Percentiles rank a stretch among this genome's conserved stretches.
Evolutionary conservation across 805 yeast genomes (phyloP).

Genomic region (Tetrapisispora iriomotensis): DNA sequence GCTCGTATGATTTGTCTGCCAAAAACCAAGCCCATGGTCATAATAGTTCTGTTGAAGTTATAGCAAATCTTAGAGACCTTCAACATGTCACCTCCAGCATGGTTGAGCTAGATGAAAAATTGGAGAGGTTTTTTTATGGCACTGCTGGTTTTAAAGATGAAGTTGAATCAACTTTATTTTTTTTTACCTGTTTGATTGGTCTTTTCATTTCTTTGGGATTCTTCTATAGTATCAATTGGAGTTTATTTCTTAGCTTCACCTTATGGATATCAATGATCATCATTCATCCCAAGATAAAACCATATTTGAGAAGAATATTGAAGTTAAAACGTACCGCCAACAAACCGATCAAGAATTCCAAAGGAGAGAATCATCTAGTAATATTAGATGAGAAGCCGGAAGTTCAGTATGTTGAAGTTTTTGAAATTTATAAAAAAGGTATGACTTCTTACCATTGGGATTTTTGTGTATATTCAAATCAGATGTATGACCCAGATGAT

Average conservation of each 20-base stretch:
- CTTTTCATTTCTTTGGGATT: constrained; percentile 35
- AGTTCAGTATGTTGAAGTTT: constrained; percentile 57
- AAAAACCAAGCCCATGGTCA: neutral
- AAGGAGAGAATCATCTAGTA: constrained; percentile 23
- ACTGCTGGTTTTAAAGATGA: constrained; percentile 68
- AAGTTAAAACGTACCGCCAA: constrained; percentile 11
- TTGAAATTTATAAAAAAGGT: constrained; percentile 56
- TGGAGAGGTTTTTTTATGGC: constrained; percentile 48
- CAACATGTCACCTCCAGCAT: constrained; percentile 55
- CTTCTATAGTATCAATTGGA: constrained; percentile 56
- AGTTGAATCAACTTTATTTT: constrained; percentile 50
- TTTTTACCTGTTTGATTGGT: constrained; percentile 32
- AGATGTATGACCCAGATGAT: constrained; percentile 45
- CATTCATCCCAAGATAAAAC: constrained; percentile 50
- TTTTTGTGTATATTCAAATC: constrained; percentile 45
- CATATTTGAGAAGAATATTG: constrained; percentile 13
- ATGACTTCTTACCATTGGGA: constrained; percentile 53
- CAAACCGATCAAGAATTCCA: neutral
- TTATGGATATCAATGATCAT: constrained; percentile 48
- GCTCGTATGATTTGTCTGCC: neutral
- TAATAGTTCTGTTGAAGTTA: constrained; percentile 30
- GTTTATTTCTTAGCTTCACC: constrained; percentile 39
- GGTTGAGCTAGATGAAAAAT: constrained; percentile 38
- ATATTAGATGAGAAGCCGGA: constrained; percentile 65
- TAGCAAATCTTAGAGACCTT: constrained; percentile 59